Base-by-base conservation (phyloP, 441 rosid genomes). In the Manihot esculenta region DNA sequence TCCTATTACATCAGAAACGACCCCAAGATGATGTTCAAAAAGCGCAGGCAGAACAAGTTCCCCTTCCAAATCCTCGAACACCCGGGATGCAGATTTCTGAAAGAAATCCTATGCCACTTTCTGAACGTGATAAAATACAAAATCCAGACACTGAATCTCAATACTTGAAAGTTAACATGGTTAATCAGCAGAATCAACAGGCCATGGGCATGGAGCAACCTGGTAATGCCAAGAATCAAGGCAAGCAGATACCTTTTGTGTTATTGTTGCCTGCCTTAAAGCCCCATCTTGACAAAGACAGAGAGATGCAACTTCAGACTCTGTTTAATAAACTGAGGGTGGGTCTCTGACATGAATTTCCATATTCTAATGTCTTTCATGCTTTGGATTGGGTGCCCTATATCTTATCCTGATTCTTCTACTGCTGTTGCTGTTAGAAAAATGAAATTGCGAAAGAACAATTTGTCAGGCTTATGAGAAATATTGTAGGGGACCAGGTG, bases 211-310 rank as follows among this genome's bases (percentile, higher is more conserved):
- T 72, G 69, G 89, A 86, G 68, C 89, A 83, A 64, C 78, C 84
- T 48, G 78, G 38, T 69, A 78, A 76, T 69, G 72, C 75, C 50
- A 76, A 80, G 68, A 76, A 62, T 74, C 88, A 79, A 30, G 73
- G 77, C 51, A 86, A 82, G 77, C 89, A 88, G 83, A 88, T 88
- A 61, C 91, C 99, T 1, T 94, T 92, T 84, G 84, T 83, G 45
- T 74, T 82, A 75, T 80, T 94, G 83, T 84, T 94, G 74, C 98
- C 98, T 70, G 83, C 89, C 53, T 80, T 94, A 74, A 60, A 81
- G 78, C 89, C 89, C 47, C 92, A 89, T 80, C 94, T 94, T 21
- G 93, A 90, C 72, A 89, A 89, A 81, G 96, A 94, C 74, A 92
- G 91, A 81, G 96, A 89, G 70, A 84, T 92, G 93, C 96, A 92